Evolutionary conservation across 805 yeast genomes (phyloP), one percentile per base, ranked within the genome.

Genomic region (Komagataella populi): DNA sequence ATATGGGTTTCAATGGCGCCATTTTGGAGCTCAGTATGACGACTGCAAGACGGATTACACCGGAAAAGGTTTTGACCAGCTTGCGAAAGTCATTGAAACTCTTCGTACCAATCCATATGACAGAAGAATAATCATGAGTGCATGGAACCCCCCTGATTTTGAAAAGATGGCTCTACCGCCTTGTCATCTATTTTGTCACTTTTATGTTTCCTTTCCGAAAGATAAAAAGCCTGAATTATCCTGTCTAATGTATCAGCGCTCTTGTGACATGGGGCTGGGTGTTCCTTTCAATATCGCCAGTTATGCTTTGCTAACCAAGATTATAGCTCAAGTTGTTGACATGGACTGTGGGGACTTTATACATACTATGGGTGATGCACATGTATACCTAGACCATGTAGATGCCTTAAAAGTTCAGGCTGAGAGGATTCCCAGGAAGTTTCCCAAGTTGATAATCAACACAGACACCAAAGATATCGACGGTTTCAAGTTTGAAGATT

Each of bases 181-280:
- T 23, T 93, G 99, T 62, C 99, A 93, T 66, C 95, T 93, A 22
- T 87, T 93, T 63, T 83, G 95, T 52, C 99, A 93, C 67, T 93
- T 93, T 63, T 93, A 86, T 64, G 99, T 93, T 45, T 85, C 77
- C 59, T 86, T 85, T 70, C 91, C 95, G n/a, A 63, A 68, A 49
- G 70, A 70, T 23, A 53, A 62, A 3, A 79, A 68, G 59, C 95
- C 95, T 20, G 80, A 75, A 60, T 74, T 93, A 52, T 85, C 93
- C 10, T 93, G 99, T 65, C 77, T 84, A 53, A 71, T 93, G 71
- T 93, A 93, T 67, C 99, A 93, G 70, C 79, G 99, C 60, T 86
- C 96, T n/a, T 91, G 98, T 67, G 99, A 93, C 63, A 90, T 93
- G 96, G 99, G 99, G 0, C 76, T 93, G n/a, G 99, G 99, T 12